Base-by-base conservation (phyloP, 2,329 filamentous ascomycete genomes). In the Colletotrichum filicis region DNA sequence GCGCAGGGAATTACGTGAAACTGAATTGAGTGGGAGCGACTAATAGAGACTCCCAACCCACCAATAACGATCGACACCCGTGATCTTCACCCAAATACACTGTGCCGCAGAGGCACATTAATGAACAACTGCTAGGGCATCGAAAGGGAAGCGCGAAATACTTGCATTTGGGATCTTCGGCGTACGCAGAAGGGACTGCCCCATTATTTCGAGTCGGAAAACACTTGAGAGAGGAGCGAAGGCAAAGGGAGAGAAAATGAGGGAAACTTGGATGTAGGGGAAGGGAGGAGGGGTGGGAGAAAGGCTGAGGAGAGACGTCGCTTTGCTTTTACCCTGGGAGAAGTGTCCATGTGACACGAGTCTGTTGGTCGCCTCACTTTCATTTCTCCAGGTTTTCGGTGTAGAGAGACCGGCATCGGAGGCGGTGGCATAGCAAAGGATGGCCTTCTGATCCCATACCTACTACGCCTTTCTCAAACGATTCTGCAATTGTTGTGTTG, bases 1-100 rank as follows among this genome's bases (percentile, higher is more conserved):
- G 35, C 30, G 9, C 59, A 89, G 87, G 87, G 71, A 89, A 88
- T 75, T 89, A 88, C 78, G 86, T 89, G 42, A 82, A 85, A 76
- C 62, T 87, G 49, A 82, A 81, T 64, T 87, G 53, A 82, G 81
- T 55, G 79, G 80, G 32, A 35, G 9, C 32, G 32, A 32, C 76
- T 60, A 75, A 55, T 58, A 12, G n/a, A 68, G 58, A 79, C 57
- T 52, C 22, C 2, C 67, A 52, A 28, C 42, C 42, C 42, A 14
- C 30, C 56, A 71, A 55, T 26, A 22, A 57, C 24, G 35, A 66
- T 46, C 24, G 61, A 66, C 24, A 30, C 66, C 32, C 37, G 30
- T 73, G 57, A 61, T 59, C 57, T 66, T 66, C 19, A 55, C 46
- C 35, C 56, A 30, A 55, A 73, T 65, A 73, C 61, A 73, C 30